phyloP scores from a whole-genome alignment of 306 rosid species.

The Cucurbita maxima region DNA sequence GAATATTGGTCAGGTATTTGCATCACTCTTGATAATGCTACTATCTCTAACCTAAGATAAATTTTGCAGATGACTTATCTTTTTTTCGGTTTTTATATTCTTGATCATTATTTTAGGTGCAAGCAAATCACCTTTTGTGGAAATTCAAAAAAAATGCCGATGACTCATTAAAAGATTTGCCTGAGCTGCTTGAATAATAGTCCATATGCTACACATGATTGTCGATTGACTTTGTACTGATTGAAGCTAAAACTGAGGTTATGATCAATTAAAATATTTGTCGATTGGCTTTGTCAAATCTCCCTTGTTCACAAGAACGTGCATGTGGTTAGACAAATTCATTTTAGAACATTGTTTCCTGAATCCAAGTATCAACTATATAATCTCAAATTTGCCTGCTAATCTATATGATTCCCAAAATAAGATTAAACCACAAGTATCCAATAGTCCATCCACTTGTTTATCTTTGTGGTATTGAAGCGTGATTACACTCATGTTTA shows the following conservation, averaged over 20 bases:
- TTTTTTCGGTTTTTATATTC: background rate
- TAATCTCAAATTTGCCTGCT: background rate
- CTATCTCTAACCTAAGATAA: background rate
- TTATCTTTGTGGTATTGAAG: background rate
- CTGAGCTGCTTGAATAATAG: background rate
- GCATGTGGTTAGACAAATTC: background rate
- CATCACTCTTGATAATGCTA: background rate
- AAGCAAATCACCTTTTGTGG: background rate
- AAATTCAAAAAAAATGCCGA: background rate
- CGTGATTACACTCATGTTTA: background rate
- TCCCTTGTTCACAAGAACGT: background rate
- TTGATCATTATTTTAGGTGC: background rate
- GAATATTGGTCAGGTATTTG: constrained; percentile 61
- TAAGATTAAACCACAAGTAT: background rate
- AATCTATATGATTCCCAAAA: background rate
- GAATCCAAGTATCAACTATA: background rate
- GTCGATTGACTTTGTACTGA: background rate
- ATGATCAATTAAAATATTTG: too few species aligned
- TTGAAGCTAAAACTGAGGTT: background rate
- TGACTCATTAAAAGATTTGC: background rate
- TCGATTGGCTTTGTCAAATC: background rate
- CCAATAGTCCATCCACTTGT: background rate
- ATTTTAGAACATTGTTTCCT: background rate
- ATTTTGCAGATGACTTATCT: background rate
- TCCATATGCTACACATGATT: background rate